These are phyloP conservation scores for Viola pubescens DNA, from an alignment of 441 rosid genomes.

Conservation along the genomic window DNA sequence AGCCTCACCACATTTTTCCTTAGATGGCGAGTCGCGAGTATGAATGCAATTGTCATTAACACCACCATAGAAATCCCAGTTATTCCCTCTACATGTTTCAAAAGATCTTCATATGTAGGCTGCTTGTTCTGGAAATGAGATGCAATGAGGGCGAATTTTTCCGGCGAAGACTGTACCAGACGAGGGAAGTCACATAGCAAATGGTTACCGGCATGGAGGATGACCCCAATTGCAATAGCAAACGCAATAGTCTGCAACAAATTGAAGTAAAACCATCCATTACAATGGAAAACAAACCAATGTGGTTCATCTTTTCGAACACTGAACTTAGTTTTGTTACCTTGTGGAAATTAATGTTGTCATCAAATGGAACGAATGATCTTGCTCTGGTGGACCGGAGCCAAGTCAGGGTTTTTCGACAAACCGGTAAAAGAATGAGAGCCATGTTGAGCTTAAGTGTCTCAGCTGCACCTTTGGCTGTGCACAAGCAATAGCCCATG, in stretches of 20 bases:
- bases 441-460: slow-evolving; percentile 98
- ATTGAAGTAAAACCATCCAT: neutral
- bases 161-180: slow-evolving; percentile 43
- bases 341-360: slow-evolving; percentile 91
- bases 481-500: slow-evolving; percentile 74
- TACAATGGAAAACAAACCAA: neutral
- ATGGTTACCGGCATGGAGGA: slow-evolving; percentile 74
- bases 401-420: slow-evolving; percentile 93
- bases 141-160: slow-evolving; percentile 51
- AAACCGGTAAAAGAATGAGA: slow-evolving; percentile 77
- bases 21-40: slow-evolving; percentile 59
- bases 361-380: slow-evolving; percentile 62
- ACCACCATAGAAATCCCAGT: slow-evolving; percentile 79
- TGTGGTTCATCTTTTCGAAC: neutral
- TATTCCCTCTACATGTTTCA: slow-evolving; percentile 60
- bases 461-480: slow-evolving; percentile 97
- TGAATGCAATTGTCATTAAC: slow-evolving; percentile 55
- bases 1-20: slow-evolving; percentile 60
- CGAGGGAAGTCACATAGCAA: slow-evolving; percentile 82
- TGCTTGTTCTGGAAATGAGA: slow-evolving; percentile 39
- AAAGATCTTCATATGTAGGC: slow-evolving; percentile 61
- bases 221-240: slow-evolving; percentile 62
- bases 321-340: slow-evolving; percentile 23
- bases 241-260: slow-evolving; percentile 58
- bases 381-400: slow-evolving; percentile 73